Base-by-base conservation (phyloP, 108 stramenopile species). In the Schizochytrium sp. region DNA sequence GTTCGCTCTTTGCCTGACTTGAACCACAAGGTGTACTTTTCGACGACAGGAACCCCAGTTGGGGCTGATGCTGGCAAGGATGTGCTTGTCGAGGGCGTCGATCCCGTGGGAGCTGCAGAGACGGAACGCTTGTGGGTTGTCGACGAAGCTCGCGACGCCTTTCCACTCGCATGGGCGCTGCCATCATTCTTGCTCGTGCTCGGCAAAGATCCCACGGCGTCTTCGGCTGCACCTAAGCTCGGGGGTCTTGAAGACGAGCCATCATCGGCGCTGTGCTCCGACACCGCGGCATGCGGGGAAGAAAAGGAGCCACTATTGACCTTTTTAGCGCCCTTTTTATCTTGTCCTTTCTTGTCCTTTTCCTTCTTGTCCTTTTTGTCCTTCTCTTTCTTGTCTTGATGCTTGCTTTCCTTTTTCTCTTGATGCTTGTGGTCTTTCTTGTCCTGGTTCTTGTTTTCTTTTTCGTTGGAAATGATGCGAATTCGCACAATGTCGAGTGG, bases 1-100 rank as follows among this genome's bases (percentile, higher is more conserved):
- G 76, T 83, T 12, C 76, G 76, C 45, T 83, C 76, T 83, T 83
- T 83, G 51, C 76, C 51, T 8, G 48, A 53, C 51, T 83, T 83
- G 76, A 83, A 83, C 76, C 76, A 83, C 19, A 83, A 45, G 5
- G 87, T 87, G 57, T 57, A 58, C 58, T 57, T 58, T 41, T 87
- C 87, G 4, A 58, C 57, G 23, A 87, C 57, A 8, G 57, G 87
- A 18, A 87, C 23, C 23, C 58, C 57, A 5, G 29, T 19, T 3
- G 41, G 72, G 0, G 43, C 16, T 72, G 19, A 8, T 8, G 72
- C 47, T 19, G 34, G 34, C 34, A 34, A 34, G 1, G 34, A 34
- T 34, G 87, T 23, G 48, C 76, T 48, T n/a, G 43, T 44, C 18
- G 43, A 18, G 5, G 14, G 23, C 43, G 41, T 72, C 0, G 14